Conservation (phyloP, 1,284 basidiomycete species). For the Pseudozyma thailandica region DNA sequence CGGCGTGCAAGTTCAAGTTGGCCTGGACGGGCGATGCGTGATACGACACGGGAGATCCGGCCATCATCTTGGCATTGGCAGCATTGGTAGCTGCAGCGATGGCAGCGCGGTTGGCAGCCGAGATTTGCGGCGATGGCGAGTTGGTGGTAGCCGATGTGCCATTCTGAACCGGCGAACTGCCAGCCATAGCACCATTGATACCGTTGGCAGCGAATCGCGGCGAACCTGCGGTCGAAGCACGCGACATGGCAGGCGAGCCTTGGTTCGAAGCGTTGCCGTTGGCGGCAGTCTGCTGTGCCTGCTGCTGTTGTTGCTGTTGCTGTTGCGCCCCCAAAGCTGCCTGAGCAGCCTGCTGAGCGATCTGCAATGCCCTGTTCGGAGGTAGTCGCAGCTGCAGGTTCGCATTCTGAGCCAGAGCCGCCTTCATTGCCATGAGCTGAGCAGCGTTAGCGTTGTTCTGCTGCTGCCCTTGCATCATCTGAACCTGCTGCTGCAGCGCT, state of each 20-base stretch:
- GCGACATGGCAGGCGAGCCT: slow-evolving; percentile 49
- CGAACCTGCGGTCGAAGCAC: slow-evolving; percentile 46
- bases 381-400: slow-evolving; percentile 52
- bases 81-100: slow-evolving; percentile 45
- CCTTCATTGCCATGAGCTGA: slow-evolving; percentile 60
- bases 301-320: slow-evolving; percentile 33
- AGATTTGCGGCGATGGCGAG: slow-evolving; percentile 50
- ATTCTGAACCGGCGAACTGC: slow-evolving; percentile 39
- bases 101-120: slow-evolving; percentile 43
- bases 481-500: slow-evolving; percentile 47
- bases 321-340: slow-evolving; percentile 40
- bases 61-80: slow-evolving; percentile 47
- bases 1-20: slow-evolving; percentile 37
- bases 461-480: slow-evolving; percentile 41
- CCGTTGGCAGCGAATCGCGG: slow-evolving; percentile 45
- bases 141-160: slow-evolving; percentile 36
- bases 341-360: slow-evolving; percentile 52
- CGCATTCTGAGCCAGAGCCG: slow-evolving; percentile 50
- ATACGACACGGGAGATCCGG: slow-evolving; percentile 34
- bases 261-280: slow-evolving; percentile 39
- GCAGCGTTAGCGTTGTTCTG: slow-evolving; percentile 34
- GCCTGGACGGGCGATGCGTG: slow-evolving; percentile 43
- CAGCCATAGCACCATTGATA: slow-evolving; percentile 29
- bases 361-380: slow-evolving; percentile 54
- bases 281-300: slow-evolving; percentile 17